Evolutionary conservation across 495 filamentous ascomycete species (phyloP).

Genomic region (Penicillium waksmanii): DNA sequence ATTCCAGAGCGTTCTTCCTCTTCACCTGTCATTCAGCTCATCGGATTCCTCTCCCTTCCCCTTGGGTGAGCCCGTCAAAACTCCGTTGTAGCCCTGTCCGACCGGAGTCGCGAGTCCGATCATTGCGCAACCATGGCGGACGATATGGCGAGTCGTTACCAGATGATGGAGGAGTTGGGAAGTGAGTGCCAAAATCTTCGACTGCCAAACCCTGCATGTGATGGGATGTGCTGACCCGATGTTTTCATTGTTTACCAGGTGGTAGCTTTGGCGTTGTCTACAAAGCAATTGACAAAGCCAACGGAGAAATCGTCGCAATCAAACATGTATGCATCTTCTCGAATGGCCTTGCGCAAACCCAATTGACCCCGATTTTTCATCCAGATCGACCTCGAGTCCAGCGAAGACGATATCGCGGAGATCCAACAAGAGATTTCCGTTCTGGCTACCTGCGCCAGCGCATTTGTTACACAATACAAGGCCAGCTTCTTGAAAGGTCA

Average conservation of each 20-base stretch:
- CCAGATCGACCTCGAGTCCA: slow-evolving; percentile 98
- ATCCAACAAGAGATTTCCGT: slow-evolving; percentile 98
- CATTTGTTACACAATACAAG: slow-evolving; percentile 94
- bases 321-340: slow-evolving; percentile 69
- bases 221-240: slow-evolving; percentile 13
- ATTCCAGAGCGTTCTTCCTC: slow-evolving; percentile 14
- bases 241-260: slow-evolving; percentile 51
- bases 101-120: slow-evolving; percentile 24
- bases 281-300: slow-evolving; percentile 86
- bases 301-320: slow-evolving; percentile 88
- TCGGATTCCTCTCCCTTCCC: slow-evolving; percentile 5
- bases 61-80: slow-evolving; percentile 26
- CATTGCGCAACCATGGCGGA: slow-evolving; percentile 48
- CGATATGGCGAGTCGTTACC: slow-evolving; percentile 79
- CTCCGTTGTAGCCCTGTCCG: slow-evolving; percentile 22
- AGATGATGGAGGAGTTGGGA: slow-evolving; percentile 90
- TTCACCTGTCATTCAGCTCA: slow-evolving; percentile 8
- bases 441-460: slow-evolving; percentile 89
- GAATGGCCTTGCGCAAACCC: slow-evolving; percentile 11
- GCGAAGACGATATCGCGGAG: slow-evolving; percentile 95
- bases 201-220: slow-evolving; percentile 3
- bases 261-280: slow-evolving; percentile 97
- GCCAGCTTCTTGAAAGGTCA: slow-evolving; percentile 91
- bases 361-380: slow-evolving; percentile 30
- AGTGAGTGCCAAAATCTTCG: slow-evolving; percentile 60